Conservation (phyloP, 805 yeast species). For the Priceomyces carsonii region DNA sequence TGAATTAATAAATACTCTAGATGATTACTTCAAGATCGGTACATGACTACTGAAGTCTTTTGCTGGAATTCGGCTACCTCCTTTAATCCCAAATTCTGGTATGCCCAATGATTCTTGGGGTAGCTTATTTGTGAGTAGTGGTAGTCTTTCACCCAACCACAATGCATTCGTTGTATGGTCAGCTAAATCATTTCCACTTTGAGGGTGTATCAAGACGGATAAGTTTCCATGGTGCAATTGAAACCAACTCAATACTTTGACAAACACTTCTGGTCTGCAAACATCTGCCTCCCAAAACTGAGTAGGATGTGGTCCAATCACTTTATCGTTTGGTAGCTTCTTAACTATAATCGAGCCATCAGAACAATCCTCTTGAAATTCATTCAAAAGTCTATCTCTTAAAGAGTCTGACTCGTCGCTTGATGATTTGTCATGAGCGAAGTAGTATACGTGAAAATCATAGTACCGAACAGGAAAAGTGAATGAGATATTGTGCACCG, state of each 20-base stretch:
- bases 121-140: conserved; percentile 16
- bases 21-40: conserved; percentile 1
- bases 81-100: conserved; percentile 27
- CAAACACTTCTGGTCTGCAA: conserved; percentile 28
- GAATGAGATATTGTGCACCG: conserved; percentile 18
- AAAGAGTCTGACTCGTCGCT: conserved; percentile 21
- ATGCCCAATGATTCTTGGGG: conserved; percentile 13
- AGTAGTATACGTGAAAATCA: conserved; percentile 35
- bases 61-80: conserved; percentile 7
- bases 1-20: too few relatives aligned
- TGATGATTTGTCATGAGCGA: conserved; percentile 18
- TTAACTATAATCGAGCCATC: conserved; percentile 31
- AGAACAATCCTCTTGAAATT: conserved; percentile 22
- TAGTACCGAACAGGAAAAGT: conserved; percentile 28
- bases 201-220: conserved; percentile 35
- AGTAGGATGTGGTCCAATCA: conserved; percentile 33
- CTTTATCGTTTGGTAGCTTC: conserved; percentile 22
- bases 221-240: conserved; percentile 29
- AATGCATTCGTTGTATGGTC: conserved; percentile 31
- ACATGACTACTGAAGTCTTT: conserved; percentile 5
- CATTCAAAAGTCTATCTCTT: conserved; percentile 19
- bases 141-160: conserved; percentile 29
- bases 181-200: conserved; percentile 27
- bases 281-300: conserved; percentile 39
- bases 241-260: conserved; percentile 29